Evolutionary conservation across 2,329 filamentous ascomycete species (phyloP), one percentile per base, ranked within the genome.

Genomic region (Diaporthe vexans): DNA sequence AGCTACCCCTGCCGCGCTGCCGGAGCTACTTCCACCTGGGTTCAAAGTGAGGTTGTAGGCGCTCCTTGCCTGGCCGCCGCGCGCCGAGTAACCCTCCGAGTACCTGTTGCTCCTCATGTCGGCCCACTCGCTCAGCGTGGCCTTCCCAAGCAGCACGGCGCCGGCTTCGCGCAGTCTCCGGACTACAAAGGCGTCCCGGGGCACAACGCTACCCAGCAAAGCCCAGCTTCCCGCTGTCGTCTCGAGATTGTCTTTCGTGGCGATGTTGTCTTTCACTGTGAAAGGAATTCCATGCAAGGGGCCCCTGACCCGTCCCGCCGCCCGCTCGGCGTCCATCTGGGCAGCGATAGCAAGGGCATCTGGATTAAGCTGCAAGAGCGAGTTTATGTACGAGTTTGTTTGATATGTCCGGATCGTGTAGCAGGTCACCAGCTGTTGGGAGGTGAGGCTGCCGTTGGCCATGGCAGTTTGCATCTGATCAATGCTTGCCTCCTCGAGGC

Each of bases 201-300:
- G 92, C 0, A 93, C 90, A 0, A 91, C 83, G 59, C 87, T 91
- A 1, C 93, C 93, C 1, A 93, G 81, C 0, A 95, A 86, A 24
- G 91, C 91, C 88, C 86, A 92, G 78, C 88, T 91, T 0, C 94
- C 94, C 0, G 93, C 93, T 0, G 93, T 95, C 0, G 93, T 95
- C 79, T 95, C 88, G 88, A 95, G 89, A 69, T 88, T 88, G 80
- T 94, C 93, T 76, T 90, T 91, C 11, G 89, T 91, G 33, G 87
- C 91, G 72, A 94, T 92, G 79, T 92, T 93, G 80, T 95, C 93
- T 82, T 95, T 95, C 76, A 94, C 89, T 3, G 93, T 85, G 80
- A 94, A 94, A 0, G 94, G 93, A 57, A 95, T 94, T 4, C 93
- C 93, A 80, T 95, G 93, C 1, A 95, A 86, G 0, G 90, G 90